phyloP scores from a whole-genome alignment of 495 filamentous ascomycete genomes.

The Aspergillus incahuasiensis region DNA sequence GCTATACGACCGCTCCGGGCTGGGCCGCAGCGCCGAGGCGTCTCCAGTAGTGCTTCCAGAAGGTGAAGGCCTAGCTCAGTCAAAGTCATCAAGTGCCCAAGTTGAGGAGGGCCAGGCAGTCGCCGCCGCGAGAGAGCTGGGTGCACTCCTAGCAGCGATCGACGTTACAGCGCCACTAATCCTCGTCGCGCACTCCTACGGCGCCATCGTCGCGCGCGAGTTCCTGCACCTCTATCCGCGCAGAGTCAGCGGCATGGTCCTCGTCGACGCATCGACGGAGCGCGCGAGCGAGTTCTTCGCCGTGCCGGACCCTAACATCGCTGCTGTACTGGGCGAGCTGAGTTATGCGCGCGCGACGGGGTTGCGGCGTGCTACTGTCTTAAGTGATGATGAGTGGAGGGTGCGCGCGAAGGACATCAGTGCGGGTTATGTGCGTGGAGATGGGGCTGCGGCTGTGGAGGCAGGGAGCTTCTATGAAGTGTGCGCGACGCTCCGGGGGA shows the following conservation, averaged over 20 bases:
- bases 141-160: constrained; percentile 22
- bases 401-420: constrained; percentile 30
- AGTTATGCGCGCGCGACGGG: constrained; percentile 31
- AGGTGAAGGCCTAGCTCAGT: no score
- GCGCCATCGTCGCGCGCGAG: constrained; percentile 46
- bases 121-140: constrained; percentile 28
- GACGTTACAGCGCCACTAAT: constrained; percentile 32
- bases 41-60: no score
- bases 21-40: constrained; percentile 30
- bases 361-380: constrained; percentile 19
- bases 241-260: constrained; percentile 39
- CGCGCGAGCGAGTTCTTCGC: constrained; percentile 28
- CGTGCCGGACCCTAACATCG: constrained; percentile 28
- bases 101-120: background rate
- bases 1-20: constrained; percentile 41
- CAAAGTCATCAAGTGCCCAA: background rate
- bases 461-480: constrained; percentile 14
- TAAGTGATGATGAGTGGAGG: constrained; percentile 35
- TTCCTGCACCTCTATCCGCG: constrained; percentile 35
- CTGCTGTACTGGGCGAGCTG: constrained; percentile 28
- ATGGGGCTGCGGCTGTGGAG: constrained; percentile 18
- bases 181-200: constrained; percentile 49
- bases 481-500: constrained; percentile 24
- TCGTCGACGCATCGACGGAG: constrained; percentile 37
- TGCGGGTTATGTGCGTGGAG: constrained; percentile 16